These are phyloP conservation scores for Barnettozyma populi DNA, from an alignment of 805 yeast genomes.

Conservation along the genomic window DNA sequence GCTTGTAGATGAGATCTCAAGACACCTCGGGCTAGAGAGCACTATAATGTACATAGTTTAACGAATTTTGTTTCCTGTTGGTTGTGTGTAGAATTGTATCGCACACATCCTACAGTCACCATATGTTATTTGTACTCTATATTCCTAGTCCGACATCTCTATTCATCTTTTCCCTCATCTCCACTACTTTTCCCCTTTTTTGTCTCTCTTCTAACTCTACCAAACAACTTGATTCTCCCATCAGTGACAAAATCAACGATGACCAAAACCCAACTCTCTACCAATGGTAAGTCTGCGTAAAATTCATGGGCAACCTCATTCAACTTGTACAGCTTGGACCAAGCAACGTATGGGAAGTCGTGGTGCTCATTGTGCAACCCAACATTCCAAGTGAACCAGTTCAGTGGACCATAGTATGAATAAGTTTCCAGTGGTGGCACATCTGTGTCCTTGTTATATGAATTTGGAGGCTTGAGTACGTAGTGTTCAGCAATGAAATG, in stretches of 20 bases:
- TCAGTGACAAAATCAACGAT: slow-evolving; percentile 65
- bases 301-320: slow-evolving; percentile 70
- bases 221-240: slow-evolving; percentile 66
- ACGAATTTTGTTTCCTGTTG: not conserved
- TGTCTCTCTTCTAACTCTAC: slow-evolving; percentile 68
- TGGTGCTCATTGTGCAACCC: slow-evolving; percentile 95
- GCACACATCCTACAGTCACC: not conserved
- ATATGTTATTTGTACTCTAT: not conserved
- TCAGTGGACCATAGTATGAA: slow-evolving; percentile 80
- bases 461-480: slow-evolving; percentile 53
- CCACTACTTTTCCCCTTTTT: slow-evolving; percentile 4
- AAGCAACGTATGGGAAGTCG: slow-evolving; percentile 90
- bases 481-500: slow-evolving; percentile 96
- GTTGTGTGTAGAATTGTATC: too few relatives aligned
- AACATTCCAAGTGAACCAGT: slow-evolving; percentile 81
- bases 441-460: slow-evolving; percentile 23
- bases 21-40: too few relatives aligned
- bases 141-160: not conserved
- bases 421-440: slow-evolving; percentile 74
- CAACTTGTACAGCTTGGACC: slow-evolving; percentile 71
- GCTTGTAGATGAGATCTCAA: not conserved
- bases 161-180: not conserved
- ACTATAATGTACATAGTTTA: not conserved
- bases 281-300: slow-evolving; percentile 73
- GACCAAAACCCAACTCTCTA: slow-evolving; percentile 74